Percentiles rank a stretch among this genome's conserved stretches.
phyloP scores from a whole-genome alignment of 2,329 filamentous ascomycete genomes.

The Cercospora nicotianae region DNA sequence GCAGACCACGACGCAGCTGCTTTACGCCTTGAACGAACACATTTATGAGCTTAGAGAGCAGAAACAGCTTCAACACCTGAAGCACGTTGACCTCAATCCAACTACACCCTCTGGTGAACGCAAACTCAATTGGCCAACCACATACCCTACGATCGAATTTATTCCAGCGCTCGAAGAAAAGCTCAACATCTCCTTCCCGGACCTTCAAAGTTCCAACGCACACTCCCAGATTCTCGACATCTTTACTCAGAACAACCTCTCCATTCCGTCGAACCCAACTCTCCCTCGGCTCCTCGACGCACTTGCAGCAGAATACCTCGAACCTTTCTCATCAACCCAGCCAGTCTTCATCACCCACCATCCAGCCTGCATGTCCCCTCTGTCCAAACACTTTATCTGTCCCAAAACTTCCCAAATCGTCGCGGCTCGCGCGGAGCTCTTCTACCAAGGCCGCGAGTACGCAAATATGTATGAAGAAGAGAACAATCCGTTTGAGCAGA shows the following conservation, averaged over 20 bases:
- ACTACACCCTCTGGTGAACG: neutral
- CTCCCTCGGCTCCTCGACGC: constrained; percentile 76
- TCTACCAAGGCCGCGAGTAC: constrained; percentile 67
- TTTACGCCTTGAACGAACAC: constrained; percentile 43
- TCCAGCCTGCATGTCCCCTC: constrained; percentile 84
- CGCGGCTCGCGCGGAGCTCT: constrained; percentile 42
- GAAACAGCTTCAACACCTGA: neutral
- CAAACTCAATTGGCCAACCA: constrained; percentile 4
- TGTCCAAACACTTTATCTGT: constrained; percentile 82
- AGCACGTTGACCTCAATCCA: neutral
- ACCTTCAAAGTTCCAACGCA: constrained; percentile 56
- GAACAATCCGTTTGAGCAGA: constrained; percentile 85
- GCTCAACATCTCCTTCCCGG: constrained; percentile 60
- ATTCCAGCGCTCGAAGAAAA: constrained; percentile 72
- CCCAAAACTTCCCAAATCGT: constrained; percentile 60
- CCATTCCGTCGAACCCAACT: constrained; percentile 54
- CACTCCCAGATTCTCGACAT: constrained; percentile 55
- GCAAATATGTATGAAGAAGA: constrained; percentile 99
- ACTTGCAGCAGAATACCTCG: constrained; percentile 73
- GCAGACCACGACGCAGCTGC: constrained; percentile 68
- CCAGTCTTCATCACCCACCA: constrained; percentile 89
- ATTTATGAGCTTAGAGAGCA: constrained; percentile 5
- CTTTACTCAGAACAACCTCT: constrained; percentile 53
- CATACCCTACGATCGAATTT: constrained; percentile 65
- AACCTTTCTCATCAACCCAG: constrained; percentile 69